A percentile compares a stretch with the other conserved stretches of the same genome.
phyloP scores from a whole-genome alignment of 192 early-diverging fungal species.

The Coemansia sp. region DNA sequence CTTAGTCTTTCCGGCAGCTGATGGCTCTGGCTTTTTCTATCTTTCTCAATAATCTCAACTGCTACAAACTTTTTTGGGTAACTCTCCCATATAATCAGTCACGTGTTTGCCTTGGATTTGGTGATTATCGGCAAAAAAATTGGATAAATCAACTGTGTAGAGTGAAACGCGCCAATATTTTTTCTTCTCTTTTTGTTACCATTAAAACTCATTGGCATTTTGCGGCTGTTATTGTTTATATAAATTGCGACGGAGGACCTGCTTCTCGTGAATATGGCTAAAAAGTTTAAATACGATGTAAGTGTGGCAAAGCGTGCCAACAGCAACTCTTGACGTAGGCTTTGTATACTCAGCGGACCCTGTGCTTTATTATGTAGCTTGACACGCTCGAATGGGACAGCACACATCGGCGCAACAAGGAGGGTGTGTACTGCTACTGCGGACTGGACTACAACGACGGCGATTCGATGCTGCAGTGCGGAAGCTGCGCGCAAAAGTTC shows the following conservation, averaged over 20 bases:
- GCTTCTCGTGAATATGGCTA: slow-evolving; percentile 17
- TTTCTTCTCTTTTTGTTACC: background rate
- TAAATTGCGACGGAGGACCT: too few relatives aligned
- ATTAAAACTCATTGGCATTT: background rate
- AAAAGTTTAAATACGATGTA: slow-evolving; percentile 52
- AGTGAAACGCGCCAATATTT: background rate
- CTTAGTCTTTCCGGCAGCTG: background rate
- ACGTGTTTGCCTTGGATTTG: background rate
- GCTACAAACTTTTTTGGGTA: background rate
- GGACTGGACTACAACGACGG: slow-evolving; percentile 60
- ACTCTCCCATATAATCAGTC: background rate
- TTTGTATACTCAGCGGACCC: too few relatives aligned
- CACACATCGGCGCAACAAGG: slow-evolving; percentile 58
- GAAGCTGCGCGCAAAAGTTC: slow-evolving; percentile 67
- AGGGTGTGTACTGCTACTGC: slow-evolving; percentile 81
- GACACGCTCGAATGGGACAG: slow-evolving; percentile 55
- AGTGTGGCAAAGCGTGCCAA: slow-evolving; percentile 4
- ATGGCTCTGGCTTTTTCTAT: background rate
- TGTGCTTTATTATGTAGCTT: slow-evolving; percentile 29
- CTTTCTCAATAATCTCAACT: too few relatives aligned
- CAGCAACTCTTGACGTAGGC: too few relatives aligned
- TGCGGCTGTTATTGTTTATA: background rate
- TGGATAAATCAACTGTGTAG: background rate
- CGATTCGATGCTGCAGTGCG: slow-evolving; percentile 70
- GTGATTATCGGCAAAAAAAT: background rate